Base-by-base conservation (phyloP, 352 stramenopile species). In the Phytophthora melonis region DNA sequence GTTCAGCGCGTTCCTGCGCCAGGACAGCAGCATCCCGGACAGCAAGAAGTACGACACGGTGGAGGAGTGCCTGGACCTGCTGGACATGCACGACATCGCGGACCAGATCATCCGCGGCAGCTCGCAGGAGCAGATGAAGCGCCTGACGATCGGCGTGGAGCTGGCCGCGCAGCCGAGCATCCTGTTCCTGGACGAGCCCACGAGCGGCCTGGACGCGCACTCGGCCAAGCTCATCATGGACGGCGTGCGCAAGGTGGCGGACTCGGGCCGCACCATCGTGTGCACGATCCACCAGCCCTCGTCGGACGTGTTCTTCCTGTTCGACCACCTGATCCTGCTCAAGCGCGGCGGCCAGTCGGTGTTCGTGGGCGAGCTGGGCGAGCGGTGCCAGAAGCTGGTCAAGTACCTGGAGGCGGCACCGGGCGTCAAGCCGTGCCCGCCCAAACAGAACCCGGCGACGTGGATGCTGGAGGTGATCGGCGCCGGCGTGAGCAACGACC, bases 1-100 rank as follows among this genome's bases (percentile, higher is more conserved):
- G 9, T 98, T 98, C 69, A 94, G 83, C 57, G 91, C 92, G 6
- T 91, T 88, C 59, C 67, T 98, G 50, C 78, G 91, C 54, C 75
- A 82, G 63, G 66, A 75, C 50, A 75, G 63, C 54, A 65, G 39
- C 41, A 58, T 74, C 49, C 67, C 67, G 53, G 67, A 67, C 60
- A 75, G 63, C 56, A 66, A 81, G 41, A 81, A 81, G 71, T 64
- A 65, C 30, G 71, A 74, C 49, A 75, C 68, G 23, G 75, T 79
- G 13, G 54, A 82, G 2, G 72, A 82, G 30, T 77, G 67, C 36
- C 47, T 82, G 6, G 55, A 77, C 47, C 23, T 81, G 61, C 54
- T 81, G 34, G 71, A 77, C 32, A 58, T 81, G 68, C 50, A 70
- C 59, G 47, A 62, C 32, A 77, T 83, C 23, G 73, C 65, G 47